Evolutionary conservation across 75 land plant species (phyloP).

Genomic region (Cryptomeria japonica): DNA sequence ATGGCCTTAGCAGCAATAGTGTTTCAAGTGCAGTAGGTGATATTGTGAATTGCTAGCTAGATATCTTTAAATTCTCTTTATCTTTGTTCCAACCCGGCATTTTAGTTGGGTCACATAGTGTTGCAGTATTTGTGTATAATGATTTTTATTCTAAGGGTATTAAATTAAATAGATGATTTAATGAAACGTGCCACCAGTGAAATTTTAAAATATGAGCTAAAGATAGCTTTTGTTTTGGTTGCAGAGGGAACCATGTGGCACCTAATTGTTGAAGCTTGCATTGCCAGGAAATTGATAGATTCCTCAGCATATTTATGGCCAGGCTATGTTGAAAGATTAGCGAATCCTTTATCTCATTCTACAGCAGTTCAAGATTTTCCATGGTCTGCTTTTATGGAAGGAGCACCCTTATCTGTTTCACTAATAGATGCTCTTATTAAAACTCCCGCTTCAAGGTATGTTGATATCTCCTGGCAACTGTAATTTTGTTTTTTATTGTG

Average conservation of each 20-base stretch:
- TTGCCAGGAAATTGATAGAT: conserved; percentile 81
- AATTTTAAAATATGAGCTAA: background rate
- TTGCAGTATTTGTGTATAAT: background rate
- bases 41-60: background rate
- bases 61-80: background rate
- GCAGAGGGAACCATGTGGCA: conserved; percentile 92
- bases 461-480: background rate
- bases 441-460: conserved; percentile 91
- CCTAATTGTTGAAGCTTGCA: conserved; percentile 93
- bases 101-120: background rate
- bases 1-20: conserved; percentile 44
- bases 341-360: conserved; percentile 46
- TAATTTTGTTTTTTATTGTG: conserved; percentile 2
- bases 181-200: background rate
- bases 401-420: conserved; percentile 56
- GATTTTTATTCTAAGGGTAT: background rate
- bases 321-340: conserved; percentile 53
- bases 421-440: conserved; percentile 60
- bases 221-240: conserved; percentile 3
- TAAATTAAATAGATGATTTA: background rate
- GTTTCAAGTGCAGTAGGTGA: conserved; percentile 50
- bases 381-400: conserved; percentile 86
- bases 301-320: conserved; percentile 94
- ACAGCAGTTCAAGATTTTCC: conserved; percentile 57
- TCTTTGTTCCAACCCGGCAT: background rate